Conservation (phyloP, 164 flowering plant species). For the Piper betle region DNA sequence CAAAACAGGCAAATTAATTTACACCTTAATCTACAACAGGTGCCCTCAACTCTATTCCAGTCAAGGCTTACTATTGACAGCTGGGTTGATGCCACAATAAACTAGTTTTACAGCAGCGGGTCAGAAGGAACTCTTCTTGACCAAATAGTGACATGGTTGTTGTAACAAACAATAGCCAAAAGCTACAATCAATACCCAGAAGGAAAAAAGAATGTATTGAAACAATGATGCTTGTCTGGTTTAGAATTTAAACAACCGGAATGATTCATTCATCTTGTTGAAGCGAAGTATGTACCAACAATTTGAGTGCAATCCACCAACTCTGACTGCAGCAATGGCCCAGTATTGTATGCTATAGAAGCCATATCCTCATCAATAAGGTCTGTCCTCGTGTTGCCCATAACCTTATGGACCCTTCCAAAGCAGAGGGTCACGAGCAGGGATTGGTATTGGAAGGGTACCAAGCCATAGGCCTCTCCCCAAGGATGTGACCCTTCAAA, state of each 20-base stretch:
- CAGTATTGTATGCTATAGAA: neutral
- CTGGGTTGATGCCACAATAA: neutral
- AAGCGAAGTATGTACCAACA: neutral
- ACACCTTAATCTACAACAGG: no score
- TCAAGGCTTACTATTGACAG: neutral
- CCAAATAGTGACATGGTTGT: neutral
- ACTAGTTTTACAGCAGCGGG: neutral
- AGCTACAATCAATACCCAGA: neutral
- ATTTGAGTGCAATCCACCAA: neutral
- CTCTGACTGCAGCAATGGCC: neutral
- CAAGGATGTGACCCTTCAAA: slow-evolving; percentile 1
- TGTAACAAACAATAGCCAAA: neutral
- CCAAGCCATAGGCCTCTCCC: neutral
- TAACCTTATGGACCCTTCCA: neutral
- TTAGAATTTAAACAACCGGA: neutral
- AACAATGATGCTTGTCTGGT: neutral
- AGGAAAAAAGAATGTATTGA: neutral
- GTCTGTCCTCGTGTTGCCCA: neutral
- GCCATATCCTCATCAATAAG: neutral
- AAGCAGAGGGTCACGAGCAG: neutral
- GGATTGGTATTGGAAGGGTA: neutral
- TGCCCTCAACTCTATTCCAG: no score
- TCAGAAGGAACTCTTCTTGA: neutral
- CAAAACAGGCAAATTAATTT: no score
- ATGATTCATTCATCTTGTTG: neutral